Evolutionary conservation across 2,329 filamentous ascomycete species (phyloP), one percentile per base, ranked within the genome.

Genomic region (Trichophyton rubrum): DNA sequence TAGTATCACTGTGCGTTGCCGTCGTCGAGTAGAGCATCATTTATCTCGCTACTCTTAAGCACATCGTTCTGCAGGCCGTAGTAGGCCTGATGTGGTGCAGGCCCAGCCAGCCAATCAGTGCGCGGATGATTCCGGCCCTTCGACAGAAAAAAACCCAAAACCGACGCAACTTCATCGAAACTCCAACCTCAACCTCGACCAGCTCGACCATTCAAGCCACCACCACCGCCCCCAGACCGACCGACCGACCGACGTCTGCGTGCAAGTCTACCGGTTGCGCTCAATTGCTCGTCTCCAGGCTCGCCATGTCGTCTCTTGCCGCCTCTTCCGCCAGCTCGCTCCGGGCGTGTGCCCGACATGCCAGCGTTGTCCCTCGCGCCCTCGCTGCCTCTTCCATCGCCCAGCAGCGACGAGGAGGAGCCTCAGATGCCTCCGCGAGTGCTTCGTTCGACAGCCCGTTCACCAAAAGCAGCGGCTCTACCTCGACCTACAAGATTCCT

Each of bases 401-500:
- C 68, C 72, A 77, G 67, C 72, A 73, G 67, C 70, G 70, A 69
- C 73, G 73, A 70, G 65, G 67, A 68, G 63, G 70, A 70, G 67
- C 68, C 71, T 33, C 63, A 65, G 67, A 71, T 73, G 67, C 63
- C 58, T 24, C 64, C 40, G 62, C 59, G 38, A 67, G 67, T n/a
- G 73, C 77, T 30, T 74, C 73, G 63, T 79, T 78, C 68, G 70
- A 79, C 49, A 77, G 75, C 68, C 84, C 84, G 64, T 86, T 86
- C 77, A 76, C 77, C 71, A 74, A 72, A 67, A 65, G 72, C 65
- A 72, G 74, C 62, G 72, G 75, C 65, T 73, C 73, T 66, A 71
- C 68, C 60, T 71, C 79, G 58, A 83, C 81, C 68, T 85, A 81
- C 75, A 85, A 88, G 76, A 87, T 97, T 72, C 93, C 93, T 68